Percentiles rank a stretch among this genome's conserved stretches.
These are phyloP conservation scores for Fomitiporia mediterranea DNA, from an alignment of 1,284 basidiomycete species.

Conservation along the genomic window DNA sequence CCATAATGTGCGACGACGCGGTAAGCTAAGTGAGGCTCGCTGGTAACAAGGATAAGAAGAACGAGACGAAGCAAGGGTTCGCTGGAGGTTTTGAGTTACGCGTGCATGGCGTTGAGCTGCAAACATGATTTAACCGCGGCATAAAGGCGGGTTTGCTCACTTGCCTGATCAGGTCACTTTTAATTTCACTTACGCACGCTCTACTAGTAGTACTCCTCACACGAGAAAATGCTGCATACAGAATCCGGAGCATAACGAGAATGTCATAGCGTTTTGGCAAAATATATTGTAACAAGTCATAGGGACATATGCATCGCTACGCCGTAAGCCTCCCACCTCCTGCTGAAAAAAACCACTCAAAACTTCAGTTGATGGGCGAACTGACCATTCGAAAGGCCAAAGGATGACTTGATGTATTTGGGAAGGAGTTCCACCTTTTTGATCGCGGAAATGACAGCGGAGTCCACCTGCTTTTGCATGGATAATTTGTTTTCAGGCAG, in stretches of 20 bases:
- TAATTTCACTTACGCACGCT: not conserved
- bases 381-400: slow-evolving; percentile 94
- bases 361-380: slow-evolving; percentile 87
- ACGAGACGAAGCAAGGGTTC: not conserved
- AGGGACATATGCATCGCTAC: slow-evolving; percentile 4
- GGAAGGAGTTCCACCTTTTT: slow-evolving; percentile 91
- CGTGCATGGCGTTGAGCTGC: slow-evolving; percentile 5
- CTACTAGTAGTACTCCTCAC: not conserved
- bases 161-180: too few species aligned
- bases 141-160: too few species aligned
- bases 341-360: slow-evolving; percentile 38
- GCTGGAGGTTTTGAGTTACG: not conserved
- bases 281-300: slow-evolving; percentile 12
- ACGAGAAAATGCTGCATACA: not conserved
- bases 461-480: slow-evolving; percentile 94
- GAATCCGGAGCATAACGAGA: slow-evolving; percentile 1
- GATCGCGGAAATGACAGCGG: slow-evolving; percentile 77
- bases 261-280: slow-evolving; percentile 10
- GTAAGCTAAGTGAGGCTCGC: not conserved
- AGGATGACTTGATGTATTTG: slow-evolving; percentile 93
- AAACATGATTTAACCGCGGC: slow-evolving; percentile 4
- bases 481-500: slow-evolving; percentile 87
- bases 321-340: slow-evolving; percentile 19
- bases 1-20: slow-evolving; percentile 31
- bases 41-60: not conserved